phyloP scores from a whole-genome alignment of 257 asterid genomes.

The Datura wrightii region DNA sequence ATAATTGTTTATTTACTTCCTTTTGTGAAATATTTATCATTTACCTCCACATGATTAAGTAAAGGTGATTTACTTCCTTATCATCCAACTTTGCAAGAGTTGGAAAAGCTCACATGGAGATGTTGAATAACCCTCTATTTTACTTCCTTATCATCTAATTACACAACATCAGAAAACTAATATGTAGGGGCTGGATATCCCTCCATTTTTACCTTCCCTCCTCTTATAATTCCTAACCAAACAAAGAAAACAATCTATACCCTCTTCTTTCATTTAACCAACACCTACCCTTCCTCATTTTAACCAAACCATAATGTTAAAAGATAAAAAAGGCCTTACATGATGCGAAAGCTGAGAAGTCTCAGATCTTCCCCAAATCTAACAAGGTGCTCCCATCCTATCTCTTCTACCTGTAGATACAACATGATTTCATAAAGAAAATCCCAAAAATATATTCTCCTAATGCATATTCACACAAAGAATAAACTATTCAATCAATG shows the following conservation, averaged over 20 bases:
- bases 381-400: constrained; percentile 82
- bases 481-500: background rate
- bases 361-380: constrained; percentile 65
- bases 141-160: background rate
- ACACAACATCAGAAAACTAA: background rate
- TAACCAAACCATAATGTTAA: background rate
- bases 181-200: background rate
- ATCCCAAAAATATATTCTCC: background rate
- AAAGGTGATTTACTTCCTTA: constrained; percentile 14
- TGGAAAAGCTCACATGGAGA: background rate
- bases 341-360: constrained; percentile 60
- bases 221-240: background rate
- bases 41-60: background rate
- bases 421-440: constrained; percentile 27
- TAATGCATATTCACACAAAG: background rate
- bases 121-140: background rate
- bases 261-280: constrained; percentile 28
- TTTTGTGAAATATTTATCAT: too few relatives aligned
- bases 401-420: constrained; percentile 70
- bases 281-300: background rate
- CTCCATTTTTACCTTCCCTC: background rate
- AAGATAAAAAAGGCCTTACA: constrained; percentile 47
- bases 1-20: too few relatives aligned
- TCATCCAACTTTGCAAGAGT: background rate
- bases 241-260: constrained; percentile 20